Evolutionary conservation across 2,329 filamentous ascomycete genomes (phyloP).

Genomic region (Cephalotrichum gorgonifer): DNA sequence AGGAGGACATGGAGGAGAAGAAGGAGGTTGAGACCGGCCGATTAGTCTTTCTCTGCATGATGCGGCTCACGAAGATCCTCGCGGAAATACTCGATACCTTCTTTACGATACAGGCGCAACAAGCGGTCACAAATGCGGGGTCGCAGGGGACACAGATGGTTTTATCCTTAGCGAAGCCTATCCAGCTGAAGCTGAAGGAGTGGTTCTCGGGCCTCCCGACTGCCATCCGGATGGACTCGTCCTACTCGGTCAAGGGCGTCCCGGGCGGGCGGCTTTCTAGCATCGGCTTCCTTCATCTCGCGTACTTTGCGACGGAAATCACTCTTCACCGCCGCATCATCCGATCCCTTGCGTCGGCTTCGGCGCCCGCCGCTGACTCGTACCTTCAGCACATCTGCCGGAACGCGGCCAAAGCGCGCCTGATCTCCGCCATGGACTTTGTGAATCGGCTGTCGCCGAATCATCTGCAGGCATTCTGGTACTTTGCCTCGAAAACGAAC

Average conservation of each 20-base stretch:
- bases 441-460: constrained; percentile 82
- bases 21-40: constrained; percentile 58
- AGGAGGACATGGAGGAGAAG: constrained; percentile 50
- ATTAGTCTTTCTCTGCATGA: constrained; percentile 64
- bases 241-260: constrained; percentile 23
- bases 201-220: constrained; percentile 66
- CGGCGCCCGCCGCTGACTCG: constrained; percentile 45
- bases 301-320: constrained; percentile 90
- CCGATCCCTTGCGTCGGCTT: constrained; percentile 51
- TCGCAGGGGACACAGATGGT: constrained; percentile 62
- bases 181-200: constrained; percentile 72
- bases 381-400: constrained; percentile 90
- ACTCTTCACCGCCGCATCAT: constrained; percentile 87
- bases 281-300: constrained; percentile 74
- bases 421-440: constrained; percentile 96
- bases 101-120: constrained; percentile 69
- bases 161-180: constrained; percentile 66
- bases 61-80: constrained; percentile 64
- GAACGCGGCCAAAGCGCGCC: constrained; percentile 81
- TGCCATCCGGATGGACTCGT: constrained; percentile 56
- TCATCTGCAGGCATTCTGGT: constrained; percentile 89
- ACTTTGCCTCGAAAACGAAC: constrained; percentile 77
- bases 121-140: constrained; percentile 55
- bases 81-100: constrained; percentile 75
- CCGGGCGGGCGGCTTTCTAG: constrained; percentile 40